Base-by-base conservation (phyloP, 805 yeast species). In the Candida adriatica region DNA sequence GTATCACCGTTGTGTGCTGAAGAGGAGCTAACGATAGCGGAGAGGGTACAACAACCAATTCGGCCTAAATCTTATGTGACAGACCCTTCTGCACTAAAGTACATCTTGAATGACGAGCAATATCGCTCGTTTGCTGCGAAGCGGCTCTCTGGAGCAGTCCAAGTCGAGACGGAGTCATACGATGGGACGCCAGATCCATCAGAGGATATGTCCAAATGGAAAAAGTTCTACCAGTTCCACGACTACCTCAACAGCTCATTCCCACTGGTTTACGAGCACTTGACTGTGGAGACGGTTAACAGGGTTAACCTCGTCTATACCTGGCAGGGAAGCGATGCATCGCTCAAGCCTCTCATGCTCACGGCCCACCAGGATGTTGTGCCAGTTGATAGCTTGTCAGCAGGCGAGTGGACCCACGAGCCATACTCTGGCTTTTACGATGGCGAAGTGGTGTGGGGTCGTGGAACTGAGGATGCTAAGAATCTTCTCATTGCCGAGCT, bases 311-410 rank as follows among this genome's bases (percentile, higher is more conserved):
- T 83, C 31, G 62, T 84, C 2, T 66, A 62, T 50, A 75, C 82
- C 16, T 72, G 84, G 72, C 47, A 64, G 36, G 92, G 94, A 3
- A 50, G 69, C 4, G 45, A 68, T 30, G 17, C 44, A 5, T 34
- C 49, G 4, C 56, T 77, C 39, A 76, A 79, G 49, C 94, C 94
- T 8, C 42, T 77, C 13, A 48, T 84, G 55, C 59, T 82, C 30
- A 70, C 79, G 45, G 88, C 88, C 1, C 94, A 84, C 49, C 80
- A 73, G 52, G 94, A 83, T 49, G 83, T 78, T 7, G 94, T 84
- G 13, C 94, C 94, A 1, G 79, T 81, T 7, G 81, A 75, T 43
- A 51, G 55, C 16, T 71, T 66, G 14, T 73, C 86, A 0, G 55
- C 66, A 33, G 53, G 48, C 18, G 60, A 70, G 31, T 84, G 94